phyloP scores from a whole-genome alignment of 495 filamentous ascomycete genomes.

The Cenococcum geophilum region DNA sequence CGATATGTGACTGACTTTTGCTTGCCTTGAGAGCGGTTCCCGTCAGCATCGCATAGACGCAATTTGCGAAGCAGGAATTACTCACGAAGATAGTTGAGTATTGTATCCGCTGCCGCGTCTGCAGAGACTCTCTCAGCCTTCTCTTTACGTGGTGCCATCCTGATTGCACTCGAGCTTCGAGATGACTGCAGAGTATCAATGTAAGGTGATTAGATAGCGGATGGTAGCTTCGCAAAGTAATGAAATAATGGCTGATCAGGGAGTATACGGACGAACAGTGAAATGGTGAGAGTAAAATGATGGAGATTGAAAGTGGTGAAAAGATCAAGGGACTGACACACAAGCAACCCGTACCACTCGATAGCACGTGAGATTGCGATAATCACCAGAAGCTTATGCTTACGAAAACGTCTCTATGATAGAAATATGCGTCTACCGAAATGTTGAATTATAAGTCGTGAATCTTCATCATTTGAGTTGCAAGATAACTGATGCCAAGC shows the following conservation, averaged over 20 bases:
- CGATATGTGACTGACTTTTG: slow-evolving; percentile 46
- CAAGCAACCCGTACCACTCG: background rate
- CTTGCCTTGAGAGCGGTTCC: slow-evolving; percentile 40
- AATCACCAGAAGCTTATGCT: background rate
- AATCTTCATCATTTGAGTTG: background rate
- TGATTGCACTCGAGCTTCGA: background rate
- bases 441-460: background rate
- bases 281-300: background rate
- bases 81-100: slow-evolving; percentile 57
- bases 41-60: background rate
- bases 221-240: background rate
- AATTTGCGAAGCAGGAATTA: slow-evolving; percentile 2
- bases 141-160: slow-evolving; percentile 50
- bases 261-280: background rate
- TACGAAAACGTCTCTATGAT: background rate
- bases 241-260: no score
- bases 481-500: background rate
- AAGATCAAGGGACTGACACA: background rate
- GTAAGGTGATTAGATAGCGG: background rate
- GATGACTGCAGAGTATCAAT: background rate
- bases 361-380: background rate
- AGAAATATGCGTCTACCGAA: background rate
- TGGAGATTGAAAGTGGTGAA: background rate
- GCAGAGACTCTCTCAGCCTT: slow-evolving; percentile 43
- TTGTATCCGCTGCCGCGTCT: slow-evolving; percentile 41